Evolutionary conservation across 352 stramenopile species (phyloP), one percentile per base, ranked within the genome.

Genomic region (Aphanomyces cochlioides): DNA sequence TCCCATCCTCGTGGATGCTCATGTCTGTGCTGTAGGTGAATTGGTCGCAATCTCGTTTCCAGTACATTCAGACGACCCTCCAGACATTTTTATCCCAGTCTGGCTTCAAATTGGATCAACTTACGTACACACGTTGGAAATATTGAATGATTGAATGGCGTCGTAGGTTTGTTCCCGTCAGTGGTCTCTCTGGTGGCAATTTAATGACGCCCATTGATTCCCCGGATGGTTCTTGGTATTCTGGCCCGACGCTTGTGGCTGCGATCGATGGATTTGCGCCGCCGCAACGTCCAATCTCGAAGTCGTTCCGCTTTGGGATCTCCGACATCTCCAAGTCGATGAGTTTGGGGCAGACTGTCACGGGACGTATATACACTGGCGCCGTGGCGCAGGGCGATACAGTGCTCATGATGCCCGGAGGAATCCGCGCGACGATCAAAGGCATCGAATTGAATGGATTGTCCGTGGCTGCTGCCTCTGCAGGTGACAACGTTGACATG

Each of bases 301-400:
- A 95, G 72, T 81, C 85, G 0, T 93, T 95, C 76, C 87, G 87
- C 38, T 93, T 95, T 85, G 81, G 79, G 15, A 78, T 95, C 10
- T 92, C 87, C 1, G 87, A 95, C 59, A 85, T 95, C 7, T 92
- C 85, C 63, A 93, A 90, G 75, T 93, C 87, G 0, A 90, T 93
- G 80, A 89, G 83, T 54, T 63, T 95, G 0, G 87, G 87, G 0
- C 82, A 88, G 58, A 92, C 83, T 2, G 81, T 95, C 58, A 90
- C 85, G n/a, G 87, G 87, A 41, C 85, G 87, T n/a, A 79, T 95
- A n/a, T 93, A 95, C 39, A 79, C 87, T 34, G 87, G 87, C 34
- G 87, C 87, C 8, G 83, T 81, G 6, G 75, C 80, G 0, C 77
- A 84, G 7, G 84, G 85, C 15, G 83, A 91, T 67, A 90, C 85